phyloP scores from a whole-genome alignment of 1,139 yeast species.

The Kodamaea arcana region DNA sequence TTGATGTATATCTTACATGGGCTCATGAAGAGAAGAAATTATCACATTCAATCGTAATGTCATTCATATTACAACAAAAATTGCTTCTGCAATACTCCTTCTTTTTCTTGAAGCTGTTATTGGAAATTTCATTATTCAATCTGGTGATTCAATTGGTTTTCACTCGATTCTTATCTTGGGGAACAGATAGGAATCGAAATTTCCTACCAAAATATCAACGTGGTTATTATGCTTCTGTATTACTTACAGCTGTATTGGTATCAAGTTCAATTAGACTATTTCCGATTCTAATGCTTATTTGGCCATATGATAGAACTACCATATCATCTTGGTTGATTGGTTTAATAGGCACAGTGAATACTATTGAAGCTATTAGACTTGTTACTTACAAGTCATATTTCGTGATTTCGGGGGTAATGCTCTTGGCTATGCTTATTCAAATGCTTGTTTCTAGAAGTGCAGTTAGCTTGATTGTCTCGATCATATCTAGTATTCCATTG shows the following conservation, averaged over 20 bases:
- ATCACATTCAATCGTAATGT: slow-evolving; percentile 21
- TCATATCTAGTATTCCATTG: slow-evolving; percentile 7
- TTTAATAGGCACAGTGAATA: slow-evolving; percentile 57
- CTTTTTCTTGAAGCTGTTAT: slow-evolving; percentile 58
- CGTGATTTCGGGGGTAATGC: slow-evolving; percentile 24
- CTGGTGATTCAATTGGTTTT: slow-evolving; percentile 40
- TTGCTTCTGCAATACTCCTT: slow-evolving; percentile 60
- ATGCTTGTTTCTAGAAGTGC: slow-evolving; percentile 6
- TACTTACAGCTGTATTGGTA: slow-evolving; percentile 66
- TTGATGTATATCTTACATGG: slow-evolving; percentile 90
- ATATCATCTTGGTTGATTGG: slow-evolving; percentile 60
- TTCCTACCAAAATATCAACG: slow-evolving; percentile 14
- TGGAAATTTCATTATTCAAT: slow-evolving; percentile 58
- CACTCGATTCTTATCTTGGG: slow-evolving; percentile 34
- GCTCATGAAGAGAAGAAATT: slow-evolving; percentile 73
- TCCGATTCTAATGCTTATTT: slow-evolving; percentile 90
- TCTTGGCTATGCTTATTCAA: slow-evolving; percentile 8
- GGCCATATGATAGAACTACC: slow-evolving; percentile 84
- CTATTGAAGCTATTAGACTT: slow-evolving; percentile 62
- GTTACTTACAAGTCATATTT: slow-evolving; percentile 44
- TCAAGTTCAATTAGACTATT: slow-evolving; percentile 77
- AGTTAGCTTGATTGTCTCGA: slow-evolving; percentile 8
- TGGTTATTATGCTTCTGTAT: slow-evolving; percentile 30
- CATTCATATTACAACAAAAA: slow-evolving; percentile 38
- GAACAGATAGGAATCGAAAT: slow-evolving; percentile 17